Evolutionary conservation across 2,329 filamentous ascomycete species (phyloP), one percentile per base, ranked within the genome.

Genomic region (Fusarium caatingaense): DNA sequence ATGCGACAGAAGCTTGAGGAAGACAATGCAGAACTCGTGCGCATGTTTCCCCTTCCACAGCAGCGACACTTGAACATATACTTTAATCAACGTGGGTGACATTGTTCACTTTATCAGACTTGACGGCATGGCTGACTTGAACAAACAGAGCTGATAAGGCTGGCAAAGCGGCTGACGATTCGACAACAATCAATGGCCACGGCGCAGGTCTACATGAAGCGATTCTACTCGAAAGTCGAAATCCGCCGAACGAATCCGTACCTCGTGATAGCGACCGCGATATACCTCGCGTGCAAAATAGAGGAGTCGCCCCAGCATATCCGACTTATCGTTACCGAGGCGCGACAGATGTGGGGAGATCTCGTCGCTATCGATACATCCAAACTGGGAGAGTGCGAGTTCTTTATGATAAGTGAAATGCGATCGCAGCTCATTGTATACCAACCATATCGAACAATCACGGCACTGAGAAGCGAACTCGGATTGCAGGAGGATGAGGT

Each of bases 231-330:
- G 47, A 93, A 92, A 74, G 92, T 97, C 74, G 94, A 97, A 76
- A 94, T 98, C 70, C 91, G 95, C 60, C 90, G 91, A 68, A 97
- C 94, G 49, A 99, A 98, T 75, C 94, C 95, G 6, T 97, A 97
- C 77, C 89, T 98, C 37, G 89, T 98, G 62, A 87, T 97, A 70
- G 91, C 94, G n/a, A 98, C 96, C 2, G 93, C 95, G 8, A 87
- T 98, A 65, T 99, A 99, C 79, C 85, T 99, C 37, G 94, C 96
- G 21, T 97, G 94, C 83, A 99, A 99, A 82, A 97, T 97, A 89
- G 96, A 99, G 80, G 96, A 99, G 80, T 94, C 91, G 53, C 96
- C 96, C 5, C 95, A 98, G 79, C 96, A 99, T 79, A 98, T 99
- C 75, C 89, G 96, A 30, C 88, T 97, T 69, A 91, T 99, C 62